Evolutionary conservation across 2,329 filamentous ascomycete species (phyloP).

Genomic region (Clarireedia paspali): DNA sequence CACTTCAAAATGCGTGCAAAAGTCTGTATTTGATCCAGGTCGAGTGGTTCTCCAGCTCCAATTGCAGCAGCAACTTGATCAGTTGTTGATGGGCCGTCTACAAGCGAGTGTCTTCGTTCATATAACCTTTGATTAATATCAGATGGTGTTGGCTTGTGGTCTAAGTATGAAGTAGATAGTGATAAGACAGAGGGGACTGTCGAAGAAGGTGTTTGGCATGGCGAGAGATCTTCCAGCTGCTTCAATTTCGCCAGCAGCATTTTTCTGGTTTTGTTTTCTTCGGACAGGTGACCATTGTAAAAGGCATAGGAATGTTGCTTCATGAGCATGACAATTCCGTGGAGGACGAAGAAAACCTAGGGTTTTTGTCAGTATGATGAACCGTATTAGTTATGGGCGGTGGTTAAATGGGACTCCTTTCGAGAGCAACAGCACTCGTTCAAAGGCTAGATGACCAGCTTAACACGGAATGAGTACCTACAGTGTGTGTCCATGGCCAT

Average conservation of each 20-base stretch:
- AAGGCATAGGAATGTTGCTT: conserved; percentile 58
- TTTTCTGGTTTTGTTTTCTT: conserved; percentile 44
- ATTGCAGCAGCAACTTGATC: conserved; percentile 55
- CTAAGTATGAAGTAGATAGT: conserved; percentile 40
- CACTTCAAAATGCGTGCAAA: conserved; percentile 59
- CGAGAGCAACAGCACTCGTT: background rate
- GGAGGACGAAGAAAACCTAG: conserved; percentile 57
- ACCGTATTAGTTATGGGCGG: no score
- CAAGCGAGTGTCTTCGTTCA: conserved; percentile 25
- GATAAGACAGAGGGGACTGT: conserved; percentile 36
- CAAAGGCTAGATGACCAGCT: background rate
- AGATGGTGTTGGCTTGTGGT: conserved; percentile 34
- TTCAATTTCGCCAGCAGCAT: conserved; percentile 43
- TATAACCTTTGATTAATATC: conserved; percentile 36
- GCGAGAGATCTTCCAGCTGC: conserved; percentile 47
- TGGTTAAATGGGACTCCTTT: background rate
- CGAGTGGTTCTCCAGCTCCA: conserved; percentile 50
- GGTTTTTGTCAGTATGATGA: no score
- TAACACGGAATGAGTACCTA: conserved; percentile 27
- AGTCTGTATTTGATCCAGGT: conserved; percentile 51
- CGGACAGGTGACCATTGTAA: conserved; percentile 64
- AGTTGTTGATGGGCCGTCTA: conserved; percentile 38
- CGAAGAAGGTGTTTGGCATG: conserved; percentile 36
- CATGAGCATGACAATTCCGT: conserved; percentile 71
- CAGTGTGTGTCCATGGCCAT: conserved; percentile 79